Conservation (phyloP, 805 yeast species). For the Metschnikowia similis region DNA sequence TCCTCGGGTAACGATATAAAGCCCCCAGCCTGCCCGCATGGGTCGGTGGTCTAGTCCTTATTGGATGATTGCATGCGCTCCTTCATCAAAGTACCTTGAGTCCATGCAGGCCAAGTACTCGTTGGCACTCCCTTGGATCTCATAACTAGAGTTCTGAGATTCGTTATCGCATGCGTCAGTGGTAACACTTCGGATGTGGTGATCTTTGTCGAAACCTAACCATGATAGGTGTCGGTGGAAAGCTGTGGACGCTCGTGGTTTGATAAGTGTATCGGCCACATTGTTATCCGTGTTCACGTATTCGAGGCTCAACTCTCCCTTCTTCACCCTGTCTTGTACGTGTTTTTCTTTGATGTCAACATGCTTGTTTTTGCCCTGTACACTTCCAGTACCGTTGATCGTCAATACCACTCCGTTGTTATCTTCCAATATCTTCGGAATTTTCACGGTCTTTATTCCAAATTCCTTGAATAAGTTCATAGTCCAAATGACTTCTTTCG, state of each 20-base stretch:
- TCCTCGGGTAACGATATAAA: too few species aligned
- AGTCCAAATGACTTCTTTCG: not conserved
- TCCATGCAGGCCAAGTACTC: too few species aligned
- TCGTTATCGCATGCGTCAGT: not conserved
- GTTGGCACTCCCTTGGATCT: not conserved
- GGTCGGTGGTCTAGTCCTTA: too few species aligned
- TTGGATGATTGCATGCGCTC: too few species aligned
- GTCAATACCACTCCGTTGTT: conserved; percentile 5
- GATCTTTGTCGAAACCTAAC: not conserved
- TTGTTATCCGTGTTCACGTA: not conserved
- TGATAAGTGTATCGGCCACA: not conserved
- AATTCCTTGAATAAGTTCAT: not conserved
- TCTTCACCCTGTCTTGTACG: not conserved
- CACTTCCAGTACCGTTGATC: not conserved
- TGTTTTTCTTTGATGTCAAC: not conserved
- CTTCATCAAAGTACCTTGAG: too few species aligned
- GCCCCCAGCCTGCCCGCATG: too few species aligned
- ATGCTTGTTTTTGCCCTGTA: not conserved
- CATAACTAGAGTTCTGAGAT: not conserved
- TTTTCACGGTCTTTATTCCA: not conserved
- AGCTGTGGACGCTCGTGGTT: not conserved
- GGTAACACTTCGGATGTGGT: not conserved
- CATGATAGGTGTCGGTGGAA: not conserved
- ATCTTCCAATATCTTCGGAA: conserved; percentile 3
- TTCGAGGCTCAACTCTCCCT: not conserved